Percentiles rank a stretch among this genome's conserved stretches.
Conservation (phyloP, 805 yeast species). For the Monosporozyma servazzii region DNA sequence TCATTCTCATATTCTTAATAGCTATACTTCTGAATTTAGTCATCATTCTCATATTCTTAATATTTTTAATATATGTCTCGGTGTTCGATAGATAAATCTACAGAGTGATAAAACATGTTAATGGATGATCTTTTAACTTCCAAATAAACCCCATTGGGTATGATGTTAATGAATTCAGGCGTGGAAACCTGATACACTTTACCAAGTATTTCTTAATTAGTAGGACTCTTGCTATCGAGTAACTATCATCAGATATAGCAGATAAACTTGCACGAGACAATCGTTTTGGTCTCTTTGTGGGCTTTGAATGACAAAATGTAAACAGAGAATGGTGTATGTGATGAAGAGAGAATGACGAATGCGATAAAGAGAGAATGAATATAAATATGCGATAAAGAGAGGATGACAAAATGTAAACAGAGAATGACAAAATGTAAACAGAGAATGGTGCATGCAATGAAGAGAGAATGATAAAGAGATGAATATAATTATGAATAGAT, state of each 20-base stretch:
- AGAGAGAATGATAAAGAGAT: no score
- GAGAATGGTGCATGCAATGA: no score
- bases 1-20: conserved; percentile 13
- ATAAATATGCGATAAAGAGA: no score
- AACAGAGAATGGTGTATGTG: no score
- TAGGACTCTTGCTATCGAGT: background rate
- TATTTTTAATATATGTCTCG: conserved; percentile 24
- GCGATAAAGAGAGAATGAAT: no score
- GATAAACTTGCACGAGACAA: background rate
- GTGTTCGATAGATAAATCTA: conserved; percentile 19
- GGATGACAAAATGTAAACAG: no score
- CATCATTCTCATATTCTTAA: no score
- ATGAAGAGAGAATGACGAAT: no score
- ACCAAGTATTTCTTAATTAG: background rate
- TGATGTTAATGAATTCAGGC: conserved; percentile 13
- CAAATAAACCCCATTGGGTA: conserved; percentile 19
- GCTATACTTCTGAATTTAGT: conserved; percentile 18
- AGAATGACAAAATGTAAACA: no score
- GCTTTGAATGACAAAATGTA: no score
- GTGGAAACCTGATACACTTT: background rate
- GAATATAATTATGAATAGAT: no score
- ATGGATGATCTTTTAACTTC: conserved; percentile 25
- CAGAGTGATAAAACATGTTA: conserved; percentile 15
- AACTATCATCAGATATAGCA: background rate
- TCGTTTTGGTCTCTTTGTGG: background rate